Evolutionary conservation across 345 rosid genomes (phyloP).

Genomic region (Linum tenue): DNA sequence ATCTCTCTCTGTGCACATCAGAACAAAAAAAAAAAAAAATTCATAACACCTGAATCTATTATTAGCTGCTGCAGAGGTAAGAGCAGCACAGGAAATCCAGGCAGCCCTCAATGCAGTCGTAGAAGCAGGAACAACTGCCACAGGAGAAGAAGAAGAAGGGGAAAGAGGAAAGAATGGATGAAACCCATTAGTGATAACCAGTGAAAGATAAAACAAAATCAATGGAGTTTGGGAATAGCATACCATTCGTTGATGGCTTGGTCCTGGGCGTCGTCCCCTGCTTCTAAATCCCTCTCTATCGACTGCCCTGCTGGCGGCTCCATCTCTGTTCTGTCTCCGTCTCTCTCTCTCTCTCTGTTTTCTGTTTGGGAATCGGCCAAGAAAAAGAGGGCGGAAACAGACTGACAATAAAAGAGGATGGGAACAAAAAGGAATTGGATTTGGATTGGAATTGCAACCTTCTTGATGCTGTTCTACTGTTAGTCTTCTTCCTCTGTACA

Average conservation of each 20-base stretch:
- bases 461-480: too few species aligned
- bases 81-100: conserved; percentile 34
- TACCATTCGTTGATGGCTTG: conserved; percentile 33
- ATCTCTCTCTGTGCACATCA: too few species aligned
- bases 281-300: conserved; percentile 23
- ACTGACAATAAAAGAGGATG: neutral
- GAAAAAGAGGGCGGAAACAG: too few species aligned
- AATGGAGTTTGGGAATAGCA: neutral
- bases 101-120: conserved; percentile 33
- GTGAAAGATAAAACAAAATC: neutral
- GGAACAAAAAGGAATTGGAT: neutral
- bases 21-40: too few species aligned
- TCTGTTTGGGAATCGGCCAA: neutral
- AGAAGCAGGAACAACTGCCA: conserved; percentile 47
- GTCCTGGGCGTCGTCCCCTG: conserved; percentile 30
- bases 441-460: too few species aligned
- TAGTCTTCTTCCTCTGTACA: conserved; percentile 1
- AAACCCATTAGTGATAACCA: neutral
- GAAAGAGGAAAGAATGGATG: too few species aligned
- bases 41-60: too few species aligned
- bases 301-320: conserved; percentile 34
- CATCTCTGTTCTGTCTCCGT: conserved; percentile 11
- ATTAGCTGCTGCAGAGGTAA: conserved; percentile 12
- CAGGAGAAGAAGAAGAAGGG: neutral
- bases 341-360: neutral